Evolutionary conservation across 352 stramenopile species (phyloP).

Genomic region (Pythium utonaiense): DNA sequence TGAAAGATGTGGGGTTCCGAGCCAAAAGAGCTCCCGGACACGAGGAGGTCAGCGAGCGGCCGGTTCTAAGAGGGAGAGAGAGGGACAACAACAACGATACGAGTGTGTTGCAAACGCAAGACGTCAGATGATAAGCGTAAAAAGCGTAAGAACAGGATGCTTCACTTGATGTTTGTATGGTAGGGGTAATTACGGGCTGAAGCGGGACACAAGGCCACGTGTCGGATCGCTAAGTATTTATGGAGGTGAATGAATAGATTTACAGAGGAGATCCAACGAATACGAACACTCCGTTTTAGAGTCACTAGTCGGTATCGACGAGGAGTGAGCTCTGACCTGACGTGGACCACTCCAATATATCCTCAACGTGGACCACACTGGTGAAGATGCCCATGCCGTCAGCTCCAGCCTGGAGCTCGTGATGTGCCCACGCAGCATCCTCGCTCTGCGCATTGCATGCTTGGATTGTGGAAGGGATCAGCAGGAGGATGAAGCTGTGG

Average conservation of each 20-base stretch:
- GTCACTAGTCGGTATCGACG: too few relatives aligned
- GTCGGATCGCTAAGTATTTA: conserved; percentile 12
- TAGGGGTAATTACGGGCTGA: conserved; percentile 6
- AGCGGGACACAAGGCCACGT: conserved; percentile 12
- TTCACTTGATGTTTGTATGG: conserved; percentile 22
- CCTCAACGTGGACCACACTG: too few relatives aligned
- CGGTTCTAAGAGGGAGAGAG: conserved; percentile 3
- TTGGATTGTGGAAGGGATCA: too few relatives aligned
- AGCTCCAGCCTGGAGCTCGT: too few relatives aligned
- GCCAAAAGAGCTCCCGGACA: conserved; percentile 1
- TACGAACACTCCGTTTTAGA: not conserved
- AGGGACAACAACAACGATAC: conserved; percentile 1
- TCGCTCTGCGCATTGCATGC: too few relatives aligned
- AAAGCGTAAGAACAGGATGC: conserved; percentile 11
- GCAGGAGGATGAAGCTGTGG: too few relatives aligned
- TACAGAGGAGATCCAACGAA: not conserved
- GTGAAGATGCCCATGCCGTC: too few relatives aligned
- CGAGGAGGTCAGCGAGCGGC: not conserved
- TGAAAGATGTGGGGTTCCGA: not conserved
- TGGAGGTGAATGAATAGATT: not conserved
- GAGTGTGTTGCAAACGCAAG: conserved; percentile 17
- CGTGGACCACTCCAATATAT: too few relatives aligned
- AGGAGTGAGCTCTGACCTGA: not conserved
- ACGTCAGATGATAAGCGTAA: conserved; percentile 7
- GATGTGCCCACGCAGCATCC: too few relatives aligned